Evolutionary conservation across 176 grass and related monocot species (phyloP).

Genomic region (Avena insularis): DNA sequence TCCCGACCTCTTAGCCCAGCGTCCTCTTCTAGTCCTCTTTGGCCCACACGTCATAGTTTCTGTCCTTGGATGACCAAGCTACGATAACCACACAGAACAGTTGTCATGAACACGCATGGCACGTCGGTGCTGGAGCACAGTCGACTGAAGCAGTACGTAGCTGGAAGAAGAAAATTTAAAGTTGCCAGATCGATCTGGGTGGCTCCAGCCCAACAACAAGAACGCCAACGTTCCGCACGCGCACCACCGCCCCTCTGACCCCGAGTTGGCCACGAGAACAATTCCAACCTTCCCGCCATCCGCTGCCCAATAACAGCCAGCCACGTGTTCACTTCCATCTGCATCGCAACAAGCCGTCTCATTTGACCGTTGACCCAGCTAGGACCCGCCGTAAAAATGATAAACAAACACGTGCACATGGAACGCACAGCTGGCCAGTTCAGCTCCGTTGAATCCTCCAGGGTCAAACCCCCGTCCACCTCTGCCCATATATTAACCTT

Average conservation of each 20-base stretch:
- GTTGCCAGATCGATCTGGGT: not conserved
- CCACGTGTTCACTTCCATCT: not conserved
- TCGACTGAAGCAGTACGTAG: not conserved
- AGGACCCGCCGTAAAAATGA: not conserved
- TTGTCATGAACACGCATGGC: not conserved
- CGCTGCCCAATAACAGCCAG: not conserved
- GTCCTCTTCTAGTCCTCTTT: not conserved
- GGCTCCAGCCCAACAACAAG: not conserved
- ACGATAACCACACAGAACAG: not conserved
- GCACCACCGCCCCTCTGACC: constrained; percentile 33
- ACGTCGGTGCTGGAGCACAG: constrained; percentile 15
- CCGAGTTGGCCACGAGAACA: not conserved
- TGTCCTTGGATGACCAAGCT: not conserved
- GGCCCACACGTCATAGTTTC: not conserved
- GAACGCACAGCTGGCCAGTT: not conserved
- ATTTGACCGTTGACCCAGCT: constrained; percentile 55
- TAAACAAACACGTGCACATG: constrained; percentile 22
- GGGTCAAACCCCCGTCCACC: constrained; percentile 54
- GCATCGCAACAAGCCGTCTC: constrained; percentile 20
- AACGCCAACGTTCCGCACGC: constrained; percentile 29
- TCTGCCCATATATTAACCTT: constrained; percentile 8
- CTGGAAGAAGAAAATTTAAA: not conserved
- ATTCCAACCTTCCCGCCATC: not conserved
- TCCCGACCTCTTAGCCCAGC: no score
- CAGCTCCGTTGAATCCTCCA: constrained; percentile 34